Conservation (phyloP, 495 filamentous ascomycete genomes). For the Trichoderma asperelloides region DNA sequence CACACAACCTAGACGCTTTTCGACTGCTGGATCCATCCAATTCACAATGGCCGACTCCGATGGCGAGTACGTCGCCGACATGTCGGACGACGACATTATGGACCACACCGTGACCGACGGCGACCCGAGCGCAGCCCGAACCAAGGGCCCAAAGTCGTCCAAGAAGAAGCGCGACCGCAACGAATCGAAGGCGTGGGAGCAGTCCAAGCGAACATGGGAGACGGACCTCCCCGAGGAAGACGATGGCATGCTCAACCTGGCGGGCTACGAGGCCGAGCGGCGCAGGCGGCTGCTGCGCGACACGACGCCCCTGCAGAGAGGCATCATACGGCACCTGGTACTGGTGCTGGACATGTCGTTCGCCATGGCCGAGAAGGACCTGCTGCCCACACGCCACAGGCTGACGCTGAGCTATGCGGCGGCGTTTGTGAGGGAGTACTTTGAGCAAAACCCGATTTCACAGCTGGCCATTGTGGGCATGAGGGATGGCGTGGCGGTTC, state of each 20-base stretch:
- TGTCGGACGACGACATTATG: conserved; percentile 68
- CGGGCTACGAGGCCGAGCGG: conserved; percentile 37
- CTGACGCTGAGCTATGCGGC: conserved; percentile 75
- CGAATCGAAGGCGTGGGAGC: conserved; percentile 37
- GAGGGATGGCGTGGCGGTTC: conserved; percentile 78
- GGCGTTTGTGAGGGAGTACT: conserved; percentile 88
- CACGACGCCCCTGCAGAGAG: conserved; percentile 88
- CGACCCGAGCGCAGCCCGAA: conserved; percentile 8
- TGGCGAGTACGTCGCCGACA: conserved; percentile 69
- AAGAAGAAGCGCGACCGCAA: conserved; percentile 19
- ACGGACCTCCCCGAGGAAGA: conserved; percentile 27
- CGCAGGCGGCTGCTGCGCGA: conserved; percentile 61
- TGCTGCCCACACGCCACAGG: conserved; percentile 77
- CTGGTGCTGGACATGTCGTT: conserved; percentile 87
- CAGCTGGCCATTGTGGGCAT: conserved; percentile 87
- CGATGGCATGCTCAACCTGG: conserved; percentile 32
- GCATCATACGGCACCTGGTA: conserved; percentile 91
- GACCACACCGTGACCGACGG: conserved; percentile 32
- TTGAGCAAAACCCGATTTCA: conserved; percentile 98
- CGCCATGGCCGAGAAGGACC: conserved; percentile 91
- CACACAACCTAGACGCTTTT: background rate
- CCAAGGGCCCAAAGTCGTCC: conserved; percentile 6
- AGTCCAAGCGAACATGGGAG: conserved; percentile 41
- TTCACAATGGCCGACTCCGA: conserved; percentile 63
- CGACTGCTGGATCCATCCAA: background rate